Conservation (phyloP, 805 yeast species). For the Candida qinlingensis region DNA sequence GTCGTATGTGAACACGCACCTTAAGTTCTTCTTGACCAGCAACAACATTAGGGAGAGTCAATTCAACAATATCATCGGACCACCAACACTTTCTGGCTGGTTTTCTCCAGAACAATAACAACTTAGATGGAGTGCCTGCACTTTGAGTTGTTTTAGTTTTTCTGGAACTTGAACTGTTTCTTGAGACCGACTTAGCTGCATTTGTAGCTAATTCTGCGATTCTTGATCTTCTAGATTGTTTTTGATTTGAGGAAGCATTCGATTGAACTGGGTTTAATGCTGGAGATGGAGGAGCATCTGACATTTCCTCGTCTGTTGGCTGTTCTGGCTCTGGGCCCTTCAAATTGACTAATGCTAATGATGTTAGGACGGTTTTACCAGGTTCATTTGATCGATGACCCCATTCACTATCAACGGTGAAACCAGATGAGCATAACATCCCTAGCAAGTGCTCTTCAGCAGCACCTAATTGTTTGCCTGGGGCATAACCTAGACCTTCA, state of each 20-base stretch:
- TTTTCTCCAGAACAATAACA: conserved; percentile 90
- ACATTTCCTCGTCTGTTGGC: conserved; percentile 5
- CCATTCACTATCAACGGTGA: conserved; percentile 64
- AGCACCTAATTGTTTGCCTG: conserved; percentile 58
- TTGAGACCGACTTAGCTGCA: conserved; percentile 49
- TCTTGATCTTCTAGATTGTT: conserved; percentile 47
- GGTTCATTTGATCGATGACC: conserved; percentile 88
- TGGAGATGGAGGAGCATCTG: conserved; percentile 29
- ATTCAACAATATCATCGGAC: conserved; percentile 58
- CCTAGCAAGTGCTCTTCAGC: conserved; percentile 94
- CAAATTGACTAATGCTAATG: conserved; percentile 68
- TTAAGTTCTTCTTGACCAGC: conserved; percentile 30
- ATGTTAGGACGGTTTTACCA: conserved; percentile 77
- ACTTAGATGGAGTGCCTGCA: conserved; percentile 47
- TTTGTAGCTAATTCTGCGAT: conserved; percentile 58
- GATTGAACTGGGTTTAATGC: conserved; percentile 38
- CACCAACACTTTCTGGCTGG: conserved; percentile 99
- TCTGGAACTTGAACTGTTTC: conserved; percentile 20
- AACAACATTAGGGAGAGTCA: conserved; percentile 29
- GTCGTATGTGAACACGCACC: conserved; percentile 75
- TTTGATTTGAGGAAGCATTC: conserved; percentile 21
- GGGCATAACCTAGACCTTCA: conserved; percentile 67
- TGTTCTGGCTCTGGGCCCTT: conserved; percentile 28
- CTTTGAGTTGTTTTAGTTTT: conserved; percentile 25
- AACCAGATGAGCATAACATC: conserved; percentile 91